These are phyloP conservation scores for Pseudovirgaria hyperparasitica DNA, from an alignment of 2,329 filamentous ascomycete genomes.

Conservation along the genomic window DNA sequence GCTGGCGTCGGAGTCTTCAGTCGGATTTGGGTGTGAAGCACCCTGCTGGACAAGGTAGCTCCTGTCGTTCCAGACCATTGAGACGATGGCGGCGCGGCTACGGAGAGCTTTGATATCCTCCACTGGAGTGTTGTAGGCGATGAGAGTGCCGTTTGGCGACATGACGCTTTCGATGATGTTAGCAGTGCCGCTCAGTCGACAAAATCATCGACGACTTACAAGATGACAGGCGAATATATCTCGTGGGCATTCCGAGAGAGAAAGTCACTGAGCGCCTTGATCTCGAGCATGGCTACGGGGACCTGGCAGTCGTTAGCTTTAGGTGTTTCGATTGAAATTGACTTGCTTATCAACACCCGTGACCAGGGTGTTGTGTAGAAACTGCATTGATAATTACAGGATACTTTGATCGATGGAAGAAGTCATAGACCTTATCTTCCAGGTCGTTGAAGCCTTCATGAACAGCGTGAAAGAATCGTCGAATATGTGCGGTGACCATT, in stretches of 20 bases:
- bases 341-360: background rate
- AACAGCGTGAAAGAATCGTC: too few species aligned
- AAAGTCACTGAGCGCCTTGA: constrained; percentile 28
- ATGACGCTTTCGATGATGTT: constrained; percentile 26
- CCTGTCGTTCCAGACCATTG: constrained; percentile 37
- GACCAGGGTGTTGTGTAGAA: too few species aligned
- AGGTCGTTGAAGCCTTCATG: too few species aligned
- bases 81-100: constrained; percentile 35
- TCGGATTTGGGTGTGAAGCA: constrained; percentile 3
- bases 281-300: constrained; percentile 26
- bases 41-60: constrained; percentile 6
- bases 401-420: too few species aligned
- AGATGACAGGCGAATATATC: constrained; percentile 30
- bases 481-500: too few species aligned
- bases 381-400: too few species aligned
- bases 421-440: too few species aligned
- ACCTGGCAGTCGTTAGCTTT: constrained; percentile 3
- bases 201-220: constrained; percentile 13
- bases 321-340: background rate
- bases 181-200: constrained; percentile 2
- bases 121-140: constrained; percentile 36
- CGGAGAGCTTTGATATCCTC: constrained; percentile 36
- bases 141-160: constrained; percentile 37
- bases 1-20: constrained; percentile 6
- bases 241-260: constrained; percentile 30